Conservation (phyloP, 2,329 filamentous ascomycete species). For the Chaetomium sp. region DNA sequence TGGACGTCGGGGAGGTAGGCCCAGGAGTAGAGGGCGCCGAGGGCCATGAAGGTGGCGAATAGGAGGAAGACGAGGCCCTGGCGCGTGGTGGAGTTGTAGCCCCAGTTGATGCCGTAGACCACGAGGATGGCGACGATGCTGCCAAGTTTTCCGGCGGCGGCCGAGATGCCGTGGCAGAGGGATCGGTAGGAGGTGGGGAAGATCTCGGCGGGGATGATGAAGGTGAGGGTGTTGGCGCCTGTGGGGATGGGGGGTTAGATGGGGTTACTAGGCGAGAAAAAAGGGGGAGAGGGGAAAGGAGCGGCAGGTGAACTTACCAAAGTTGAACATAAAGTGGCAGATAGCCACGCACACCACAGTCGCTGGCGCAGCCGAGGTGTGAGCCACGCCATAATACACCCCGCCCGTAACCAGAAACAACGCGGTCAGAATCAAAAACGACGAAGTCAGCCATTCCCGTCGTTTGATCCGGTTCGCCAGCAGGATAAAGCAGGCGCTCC, state of each 20-base stretch:
- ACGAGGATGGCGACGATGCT: slow-evolving; percentile 47
- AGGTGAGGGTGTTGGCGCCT: slow-evolving; percentile 57
- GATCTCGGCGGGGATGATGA: slow-evolving; percentile 58
- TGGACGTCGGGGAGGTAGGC: slow-evolving; percentile 46
- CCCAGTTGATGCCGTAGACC: slow-evolving; percentile 43
- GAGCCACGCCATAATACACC: slow-evolving; percentile 43
- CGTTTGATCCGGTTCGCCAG: slow-evolving; percentile 43
- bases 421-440: slow-evolving; percentile 40
- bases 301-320: slow-evolving; percentile 33
- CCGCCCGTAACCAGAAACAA: slow-evolving; percentile 45
- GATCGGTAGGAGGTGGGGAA: slow-evolving; percentile 59
- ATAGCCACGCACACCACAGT: slow-evolving; percentile 47
- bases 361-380: slow-evolving; percentile 35
- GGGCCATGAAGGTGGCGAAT: slow-evolving; percentile 43
- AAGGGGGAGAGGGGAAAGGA: background rate
- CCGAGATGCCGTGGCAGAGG: slow-evolving; percentile 56
- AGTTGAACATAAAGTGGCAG: slow-evolving; percentile 50
- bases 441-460: slow-evolving; percentile 43
- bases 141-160: slow-evolving; percentile 53
- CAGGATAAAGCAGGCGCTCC: slow-evolving; percentile 43
- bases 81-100: slow-evolving; percentile 35
- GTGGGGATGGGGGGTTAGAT: background rate
- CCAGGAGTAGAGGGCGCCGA: slow-evolving; percentile 46
- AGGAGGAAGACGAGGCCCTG: slow-evolving; percentile 46
- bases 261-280: background rate